A percentile compares a stretch with the other conserved stretches of the same genome.
These are phyloP conservation scores for Musa itinerans DNA, from an alignment of 176 grass and related monocot genomes.

Conservation along the genomic window DNA sequence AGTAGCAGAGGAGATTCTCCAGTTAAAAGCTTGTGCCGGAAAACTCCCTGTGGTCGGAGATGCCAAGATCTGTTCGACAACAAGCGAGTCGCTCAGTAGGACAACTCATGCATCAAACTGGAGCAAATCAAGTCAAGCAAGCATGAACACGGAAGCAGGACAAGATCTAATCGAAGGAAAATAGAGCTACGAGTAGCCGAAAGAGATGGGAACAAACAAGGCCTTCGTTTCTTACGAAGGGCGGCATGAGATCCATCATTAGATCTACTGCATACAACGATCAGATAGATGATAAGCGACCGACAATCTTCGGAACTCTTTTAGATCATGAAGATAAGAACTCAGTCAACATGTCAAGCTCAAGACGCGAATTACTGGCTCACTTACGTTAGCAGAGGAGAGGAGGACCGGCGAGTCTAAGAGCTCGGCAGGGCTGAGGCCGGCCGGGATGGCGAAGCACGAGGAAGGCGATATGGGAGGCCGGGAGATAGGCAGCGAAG, in stretches of 20 bases:
- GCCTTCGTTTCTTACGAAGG: too few species aligned
- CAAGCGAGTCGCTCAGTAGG: neutral
- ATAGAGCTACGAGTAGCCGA: neutral
- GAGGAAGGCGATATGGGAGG: constrained; percentile 58
- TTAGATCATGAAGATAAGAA: too few species aligned
- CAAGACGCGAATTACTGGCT: neutral
- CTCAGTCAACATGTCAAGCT: neutral
- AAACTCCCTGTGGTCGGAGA: constrained; percentile 81
- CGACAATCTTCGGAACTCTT: too few species aligned
- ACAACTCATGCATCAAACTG: constrained; percentile 1
- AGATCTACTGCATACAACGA: too few species aligned
- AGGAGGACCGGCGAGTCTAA: constrained; percentile 84
- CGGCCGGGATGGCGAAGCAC: constrained; percentile 70
- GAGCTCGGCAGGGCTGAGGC: constrained; percentile 78
- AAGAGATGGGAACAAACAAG: too few species aligned
- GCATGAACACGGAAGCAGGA: neutral
- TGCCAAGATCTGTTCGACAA: constrained; percentile 33
- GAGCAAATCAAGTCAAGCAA: neutral
- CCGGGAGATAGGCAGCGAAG: constrained; percentile 70
- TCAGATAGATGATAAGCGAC: too few species aligned
- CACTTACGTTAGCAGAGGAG: constrained; percentile 59
- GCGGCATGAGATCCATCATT: too few species aligned
- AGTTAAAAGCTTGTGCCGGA: constrained; percentile 43
- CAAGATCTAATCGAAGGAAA: neutral
- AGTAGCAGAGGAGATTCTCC: constrained; percentile 28